Evolutionary conservation across 2,329 filamentous ascomycete species (phyloP), one percentile per base, ranked within the genome.

Genomic region (Geosmithia flava): DNA sequence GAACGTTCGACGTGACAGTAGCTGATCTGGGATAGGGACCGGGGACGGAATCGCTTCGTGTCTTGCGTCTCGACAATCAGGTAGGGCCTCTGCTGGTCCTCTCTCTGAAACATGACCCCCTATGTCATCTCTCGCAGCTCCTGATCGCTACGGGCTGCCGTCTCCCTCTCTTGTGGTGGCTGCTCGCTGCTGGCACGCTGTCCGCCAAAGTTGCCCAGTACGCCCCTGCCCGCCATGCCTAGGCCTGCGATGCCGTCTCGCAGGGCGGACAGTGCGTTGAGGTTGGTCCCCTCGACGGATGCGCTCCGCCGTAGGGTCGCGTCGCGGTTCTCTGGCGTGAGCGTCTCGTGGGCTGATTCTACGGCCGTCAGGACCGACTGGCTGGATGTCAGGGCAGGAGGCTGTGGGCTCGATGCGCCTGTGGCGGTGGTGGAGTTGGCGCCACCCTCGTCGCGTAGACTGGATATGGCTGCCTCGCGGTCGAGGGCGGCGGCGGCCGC

Each of bases 321-420:
- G n/a, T 65, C 58, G 3, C 59, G 57, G 11, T 55, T 50, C 3
- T 61, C 61, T 0, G 70, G 69, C 1, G 72, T 76, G 19, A 76
- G 57, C 5, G 70, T 68, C 42, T 72, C 67, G 49, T 81, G 70
- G 1, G 75, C 72, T 1, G 72, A 76, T 58, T 85, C 80, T 3
- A 83, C 70, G 0, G 73, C 74, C 1, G 74, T 66, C 17, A 85
- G 63, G 3, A 83, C 76, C 1, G 78, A 80, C 37, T 71, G 69
- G 52, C 65, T 70, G 2, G 58, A 58, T 0, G 60, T 30, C 56
- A 13, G 70, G 55, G 3, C 63, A 59, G 0, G 69, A 1, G 67
- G 64, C 45, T 63, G 63, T 2, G 70, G 63, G 27, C 65, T 69
- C 11, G 57, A 52, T 15, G 53, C 47, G n/a, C 50, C 33, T 37